Base-by-base conservation (phyloP, 768 basidiomycete species). In the Xanthoconium stramineum region DNA sequence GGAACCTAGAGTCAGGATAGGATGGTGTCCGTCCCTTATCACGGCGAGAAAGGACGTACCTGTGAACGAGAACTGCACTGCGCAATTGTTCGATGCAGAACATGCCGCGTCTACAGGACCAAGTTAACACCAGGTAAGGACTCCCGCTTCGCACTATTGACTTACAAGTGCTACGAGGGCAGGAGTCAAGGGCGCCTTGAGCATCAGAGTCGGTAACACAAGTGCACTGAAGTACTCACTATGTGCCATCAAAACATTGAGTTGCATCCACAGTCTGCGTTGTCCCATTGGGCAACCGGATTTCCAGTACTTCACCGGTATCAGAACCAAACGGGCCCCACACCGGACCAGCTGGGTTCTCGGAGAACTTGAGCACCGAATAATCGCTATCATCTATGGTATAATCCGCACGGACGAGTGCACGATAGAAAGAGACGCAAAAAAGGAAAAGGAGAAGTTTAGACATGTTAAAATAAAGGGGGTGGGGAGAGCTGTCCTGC, bases 311-410 rank as follows among this genome's bases (percentile, higher is more conserved):
- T 40, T 65, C 60, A 30, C 60, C 60, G 9, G 53, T 62, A 43
- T 62, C 61, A 13, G 68, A 60, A 15, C 63, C 61, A 35, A 65
- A 69, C 5, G 61, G 60, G 14, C 61, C 65, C 68, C 68, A 69
- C 53, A 61, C 64, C 0, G 68, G 61, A 6, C 68, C 68, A 37
- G 50, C 20, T 13, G 68, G 66, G n/a, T 69, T 69, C 44, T 65
- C 62, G 8, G 68, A 69, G 52, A 58, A 68, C 33, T 58, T 59
- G 48, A 64, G 68, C 14, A 20, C 3, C 13, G 68, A 65, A 47
- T 65, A 65, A n/a, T 69, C 39, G 50, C 63, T 62, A 33, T 69
- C 66, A 29, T 69, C 65, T 47, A 69, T 67, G 19, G 58, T 63
- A 52, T 69, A 69, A 30, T 68, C 66, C 17, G 67, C 65, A 29